A percentile compares a stretch with the other conserved stretches of the same genome.
Conservation (phyloP, 176 grass and related monocot species). For the Bonia amplexicaulis region DNA sequence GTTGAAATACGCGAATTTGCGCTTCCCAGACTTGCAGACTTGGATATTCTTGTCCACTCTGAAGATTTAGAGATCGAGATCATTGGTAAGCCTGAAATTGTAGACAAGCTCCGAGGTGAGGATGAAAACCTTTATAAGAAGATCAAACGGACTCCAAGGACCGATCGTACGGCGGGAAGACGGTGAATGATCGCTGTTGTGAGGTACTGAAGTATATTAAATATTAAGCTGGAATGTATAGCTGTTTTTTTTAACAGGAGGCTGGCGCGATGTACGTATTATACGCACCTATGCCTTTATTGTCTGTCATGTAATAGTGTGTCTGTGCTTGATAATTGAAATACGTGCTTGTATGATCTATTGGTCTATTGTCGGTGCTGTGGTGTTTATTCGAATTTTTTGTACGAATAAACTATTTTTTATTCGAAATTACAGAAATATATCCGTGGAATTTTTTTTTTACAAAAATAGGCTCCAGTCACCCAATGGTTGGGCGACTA, state of each 20-base stretch:
- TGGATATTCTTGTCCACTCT: background rate
- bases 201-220: too few relatives aligned
- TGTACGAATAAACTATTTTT: too few relatives aligned
- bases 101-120: background rate
- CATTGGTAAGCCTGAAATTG: background rate
- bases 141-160: background rate
- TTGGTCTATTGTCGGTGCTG: background rate
- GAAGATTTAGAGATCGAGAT: background rate
- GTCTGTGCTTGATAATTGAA: background rate
- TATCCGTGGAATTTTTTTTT: too few relatives aligned
- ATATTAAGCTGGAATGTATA: too few relatives aligned
- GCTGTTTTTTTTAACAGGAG: too few relatives aligned
- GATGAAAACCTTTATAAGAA: conserved; percentile 18
- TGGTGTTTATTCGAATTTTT: background rate
- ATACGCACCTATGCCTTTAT: background rate
- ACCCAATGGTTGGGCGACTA: too few relatives aligned
- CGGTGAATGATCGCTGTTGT: background rate
- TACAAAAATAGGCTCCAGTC: too few relatives aligned
- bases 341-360: background rate
- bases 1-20: background rate
- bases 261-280: background rate
- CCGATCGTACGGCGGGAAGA: background rate
- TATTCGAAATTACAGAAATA: too few relatives aligned
- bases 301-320: background rate
- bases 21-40: background rate